These are phyloP conservation scores for Collybia sordida DNA, from an alignment of 768 basidiomycete species.

Conservation along the genomic window DNA sequence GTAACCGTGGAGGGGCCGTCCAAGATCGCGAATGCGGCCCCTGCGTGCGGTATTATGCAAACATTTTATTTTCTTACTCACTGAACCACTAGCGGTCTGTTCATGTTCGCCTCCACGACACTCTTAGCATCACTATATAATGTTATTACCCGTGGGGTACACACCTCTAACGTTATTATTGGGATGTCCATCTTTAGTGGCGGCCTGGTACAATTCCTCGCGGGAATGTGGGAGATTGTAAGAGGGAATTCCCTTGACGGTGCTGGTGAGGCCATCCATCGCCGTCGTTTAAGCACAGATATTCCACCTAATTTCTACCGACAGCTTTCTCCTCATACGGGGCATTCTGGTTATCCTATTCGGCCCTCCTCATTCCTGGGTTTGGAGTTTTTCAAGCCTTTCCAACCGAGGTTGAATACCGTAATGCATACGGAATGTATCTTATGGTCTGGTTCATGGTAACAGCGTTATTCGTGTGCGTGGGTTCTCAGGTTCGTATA, in stretches of 20 bases:
- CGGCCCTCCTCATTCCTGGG: constrained; percentile 64
- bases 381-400: constrained; percentile 59
- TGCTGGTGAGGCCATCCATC: constrained; percentile 42
- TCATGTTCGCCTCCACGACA: constrained; percentile 49
- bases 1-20: constrained; percentile 9
- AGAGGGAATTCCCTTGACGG: constrained; percentile 64
- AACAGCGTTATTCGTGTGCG: constrained; percentile 63
- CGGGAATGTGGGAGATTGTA: constrained; percentile 79
- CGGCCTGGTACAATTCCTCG: constrained; percentile 74
- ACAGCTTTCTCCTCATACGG: constrained; percentile 74
- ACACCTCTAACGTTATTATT: constrained; percentile 59
- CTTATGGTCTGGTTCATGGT: constrained; percentile 67
- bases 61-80: not conserved
- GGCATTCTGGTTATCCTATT: constrained; percentile 81
- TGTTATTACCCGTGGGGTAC: constrained; percentile 47
- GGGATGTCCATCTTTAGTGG: constrained; percentile 78
- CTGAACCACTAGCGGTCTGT: constrained; percentile 28
- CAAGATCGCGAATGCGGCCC: constrained; percentile 30
- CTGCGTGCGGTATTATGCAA: constrained; percentile 22
- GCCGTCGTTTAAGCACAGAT: not conserved
- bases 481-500: not conserved
- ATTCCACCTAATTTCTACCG: not conserved
- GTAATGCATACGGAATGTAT: constrained; percentile 65
- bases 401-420: constrained; percentile 35
- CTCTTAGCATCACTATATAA: constrained; percentile 73